Base-by-base conservation (phyloP, 441 rosid genomes). In the Bocquillonia castaneifolia region DNA sequence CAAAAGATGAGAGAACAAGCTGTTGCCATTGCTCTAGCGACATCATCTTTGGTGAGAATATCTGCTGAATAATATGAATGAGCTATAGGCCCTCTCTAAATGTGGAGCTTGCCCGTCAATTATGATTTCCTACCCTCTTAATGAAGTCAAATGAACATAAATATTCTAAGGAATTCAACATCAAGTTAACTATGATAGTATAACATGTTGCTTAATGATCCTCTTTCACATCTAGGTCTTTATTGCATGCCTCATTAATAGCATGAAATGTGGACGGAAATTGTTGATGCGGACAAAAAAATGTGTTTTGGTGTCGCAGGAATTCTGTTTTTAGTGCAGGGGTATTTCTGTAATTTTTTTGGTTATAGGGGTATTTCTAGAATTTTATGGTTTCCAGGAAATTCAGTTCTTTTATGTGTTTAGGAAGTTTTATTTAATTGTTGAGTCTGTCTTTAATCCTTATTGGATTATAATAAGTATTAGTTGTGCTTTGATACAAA, bases 1-100 rank as follows among this genome's bases (percentile, higher is more conserved):
- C 81, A 88, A 47, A 94, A 85, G 74, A 31, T 84, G 72, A 83
- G 96, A 70, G 98, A 92, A 66, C 97, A 92, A 78, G 90, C 86
- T 56, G 69, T 81, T 75, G 88, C 88, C 50, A 55, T 83, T 77
- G 84, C 89, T 45, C 77, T 89, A 80, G 84, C 93, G 66, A 77
- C 84, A 22, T 72, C 95, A 59, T 82, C 93, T 73, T 71, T 78
- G 14, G 98, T 95, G 75, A 76, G 84, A 58, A 56, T 40, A 40
- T 66, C 20, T 56, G 53, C 50, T 64, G 42, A 22, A 34, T 25
- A 54, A 18, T 15, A 5, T 14, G 5, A 22, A 10, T 53, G 1
- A 36, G 0, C 7, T 45, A 54, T 22, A 62, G 60, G 18, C 48
- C 36, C 7, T 44, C 23, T 54, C n/a, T 67, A 55, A 26, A n/a